Base-by-base conservation (phyloP, 768 basidiomycete genomes). In the Tubosaeta sp. region DNA sequence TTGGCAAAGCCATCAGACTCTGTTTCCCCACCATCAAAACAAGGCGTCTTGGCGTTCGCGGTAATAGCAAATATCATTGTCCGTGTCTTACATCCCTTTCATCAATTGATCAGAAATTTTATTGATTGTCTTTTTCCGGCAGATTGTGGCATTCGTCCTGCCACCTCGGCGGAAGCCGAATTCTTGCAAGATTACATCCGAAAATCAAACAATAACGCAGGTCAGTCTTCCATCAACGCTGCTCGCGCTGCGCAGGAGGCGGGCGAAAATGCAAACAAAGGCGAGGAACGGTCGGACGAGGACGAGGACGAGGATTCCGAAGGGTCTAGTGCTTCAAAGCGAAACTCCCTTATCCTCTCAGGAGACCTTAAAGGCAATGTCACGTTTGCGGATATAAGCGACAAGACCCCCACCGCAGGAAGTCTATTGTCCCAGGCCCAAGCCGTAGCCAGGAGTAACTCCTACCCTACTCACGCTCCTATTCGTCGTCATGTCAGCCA, bases 41-140 rank as follows among this genome's bases (percentile, higher is more conserved):
- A 45, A 79, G 94, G 59, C 86, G 94, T 52, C 71, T 96, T 53
- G 94, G 94, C 53, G 91, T 91, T 52, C 76, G 94, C 71, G 93
- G 93, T 45, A 94, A 95, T 75, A 91, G 89, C 74, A 94, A 94
- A 78, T 95, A 95, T 72, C 92, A 94, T 71, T 95, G 90, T 92
- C 58, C 58, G 86, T 76, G 57, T 60, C 64, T 60, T 62, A 53
- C 48, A 49, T 66, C 69, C 60, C 66, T 67, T 39, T 59, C 58
- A 60, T 65, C 62, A 70, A 53, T 58, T 62, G 64, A 68, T 69
- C 64, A 58, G 60, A 57, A 57, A 54, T 38, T 60, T 59, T 65
- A 54, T 58, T 58, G 31, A 69, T 69, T 60, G 45, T 55, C 62
- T 60, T 58, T 59, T 57, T 40, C 44, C 55, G 64, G 58, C 45